A percentile compares a stretch with the other conserved stretches of the same genome.
Evolutionary conservation across 768 basidiomycete genomes (phyloP).

Genomic region (Nidula microcarpa): DNA sequence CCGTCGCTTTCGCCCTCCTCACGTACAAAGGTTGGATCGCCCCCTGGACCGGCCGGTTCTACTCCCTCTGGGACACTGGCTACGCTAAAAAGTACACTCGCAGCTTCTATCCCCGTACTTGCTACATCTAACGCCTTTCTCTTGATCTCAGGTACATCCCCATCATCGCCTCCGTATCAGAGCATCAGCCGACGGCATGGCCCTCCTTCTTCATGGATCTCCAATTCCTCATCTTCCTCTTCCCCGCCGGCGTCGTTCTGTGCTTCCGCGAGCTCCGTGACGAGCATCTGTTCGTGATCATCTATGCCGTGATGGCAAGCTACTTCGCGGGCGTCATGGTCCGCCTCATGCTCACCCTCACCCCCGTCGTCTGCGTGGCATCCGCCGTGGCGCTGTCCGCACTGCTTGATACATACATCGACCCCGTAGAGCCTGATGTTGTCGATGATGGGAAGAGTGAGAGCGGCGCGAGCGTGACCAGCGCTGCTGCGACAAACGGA

Average conservation of each 20-base stretch:
- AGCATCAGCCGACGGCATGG: conserved; percentile 99
- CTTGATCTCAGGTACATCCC: conserved; percentile 70
- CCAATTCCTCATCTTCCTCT: conserved; percentile 94
- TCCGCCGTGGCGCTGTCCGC: conserved; percentile 89
- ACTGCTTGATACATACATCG: conserved; percentile 86
- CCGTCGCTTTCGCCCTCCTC: conserved; percentile 69
- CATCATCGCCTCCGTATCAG: conserved; percentile 98
- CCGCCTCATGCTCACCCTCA: conserved; percentile 95
- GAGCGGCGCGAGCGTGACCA: conserved; percentile 11
- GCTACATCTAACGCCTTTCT: conserved; percentile 4
- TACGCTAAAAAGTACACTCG: conserved; percentile 87
- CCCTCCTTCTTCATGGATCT: conserved; percentile 99
- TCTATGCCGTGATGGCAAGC: conserved; percentile 92
- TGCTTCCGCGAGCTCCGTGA: conserved; percentile 95
- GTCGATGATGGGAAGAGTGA: conserved; percentile 26
- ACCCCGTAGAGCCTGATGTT: conserved; percentile 66
- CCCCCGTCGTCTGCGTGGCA: conserved; percentile 93
- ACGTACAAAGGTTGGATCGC: conserved; percentile 96
- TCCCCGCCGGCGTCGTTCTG: conserved; percentile 93
- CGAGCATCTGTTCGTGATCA: conserved; percentile 97
- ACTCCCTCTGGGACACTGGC: conserved; percentile 98
- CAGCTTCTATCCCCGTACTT: conserved; percentile 1
- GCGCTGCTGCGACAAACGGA: conserved; percentile 14
- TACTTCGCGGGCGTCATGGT: conserved; percentile 99
- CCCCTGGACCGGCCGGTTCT: conserved; percentile 99